Percentiles rank a stretch among this genome's conserved stretches.
Conservation (phyloP, 225 moss, liverwort and hornwort genomes). For the Pleurozium schreberi region DNA sequence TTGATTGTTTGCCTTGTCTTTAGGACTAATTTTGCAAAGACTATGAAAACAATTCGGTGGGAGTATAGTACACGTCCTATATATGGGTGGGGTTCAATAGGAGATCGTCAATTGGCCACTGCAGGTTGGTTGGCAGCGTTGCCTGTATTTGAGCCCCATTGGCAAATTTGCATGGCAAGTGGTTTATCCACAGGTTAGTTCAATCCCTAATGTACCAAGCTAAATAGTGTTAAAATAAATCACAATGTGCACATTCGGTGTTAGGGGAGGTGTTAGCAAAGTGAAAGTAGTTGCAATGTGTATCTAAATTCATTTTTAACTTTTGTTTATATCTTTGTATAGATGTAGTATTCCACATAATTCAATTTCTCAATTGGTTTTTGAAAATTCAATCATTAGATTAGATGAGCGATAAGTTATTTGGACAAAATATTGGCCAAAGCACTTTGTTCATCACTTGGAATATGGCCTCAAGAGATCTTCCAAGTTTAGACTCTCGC, state of each 20-base stretch:
- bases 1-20: neutral
- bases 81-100: constrained; percentile 79
- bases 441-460: neutral
- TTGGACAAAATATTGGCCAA: too few species aligned
- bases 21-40: constrained; percentile 50
- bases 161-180: constrained; percentile 98
- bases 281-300: neutral
- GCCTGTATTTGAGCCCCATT: constrained; percentile 85
- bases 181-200: constrained; percentile 80
- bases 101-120: constrained; percentile 56
- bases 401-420: neutral
- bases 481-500: neutral
- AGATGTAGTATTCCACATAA: too few species aligned
- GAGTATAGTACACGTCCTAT: constrained; percentile 80
- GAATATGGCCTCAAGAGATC: neutral
- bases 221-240: neutral
- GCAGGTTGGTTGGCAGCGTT: constrained; percentile 96
- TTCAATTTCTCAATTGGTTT: neutral
- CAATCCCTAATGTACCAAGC: neutral
- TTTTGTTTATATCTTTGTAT: neutral
- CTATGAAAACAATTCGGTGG: constrained; percentile 51
- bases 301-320: neutral
- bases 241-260: neutral
- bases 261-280: neutral
- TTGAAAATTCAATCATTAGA: neutral